Evolutionary conservation across 163 green algal species (phyloP).

Genomic region (Prototheca stagnorum): DNA sequence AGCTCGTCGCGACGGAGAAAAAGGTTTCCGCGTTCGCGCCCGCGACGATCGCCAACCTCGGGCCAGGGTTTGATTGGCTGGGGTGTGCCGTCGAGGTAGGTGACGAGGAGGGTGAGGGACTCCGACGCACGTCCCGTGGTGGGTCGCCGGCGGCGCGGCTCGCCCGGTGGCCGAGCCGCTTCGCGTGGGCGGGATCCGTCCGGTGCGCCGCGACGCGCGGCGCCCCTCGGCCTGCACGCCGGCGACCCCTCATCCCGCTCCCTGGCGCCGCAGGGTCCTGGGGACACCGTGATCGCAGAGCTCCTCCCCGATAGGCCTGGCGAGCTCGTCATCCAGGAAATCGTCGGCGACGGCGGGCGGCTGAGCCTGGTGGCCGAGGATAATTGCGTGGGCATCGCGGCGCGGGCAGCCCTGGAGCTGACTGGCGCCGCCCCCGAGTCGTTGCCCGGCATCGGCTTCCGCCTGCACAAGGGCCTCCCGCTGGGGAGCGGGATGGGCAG

Average conservation of each 20-base stretch:
- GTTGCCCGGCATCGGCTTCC: conserved; percentile 39
- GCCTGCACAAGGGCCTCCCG: conserved; percentile 75
- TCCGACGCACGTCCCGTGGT: no score
- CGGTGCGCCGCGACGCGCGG: no score
- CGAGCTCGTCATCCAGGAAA: conserved; percentile 69
- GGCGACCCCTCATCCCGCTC: no score
- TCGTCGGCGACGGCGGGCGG: conserved; percentile 74
- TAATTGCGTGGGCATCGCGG: conserved; percentile 87
- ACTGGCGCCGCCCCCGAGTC: conserved; percentile 16
- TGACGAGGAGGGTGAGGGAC: no score
- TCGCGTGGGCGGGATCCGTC: no score
- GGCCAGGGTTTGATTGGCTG: conserved; percentile 96
- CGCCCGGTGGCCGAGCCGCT: no score
- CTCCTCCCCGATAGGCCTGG: conserved; percentile 42
- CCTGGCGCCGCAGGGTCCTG: conserved; percentile 75
- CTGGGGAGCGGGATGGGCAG: conserved; percentile 88
- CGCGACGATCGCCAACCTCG: conserved; percentile 91
- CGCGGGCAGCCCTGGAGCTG: conserved; percentile 62
- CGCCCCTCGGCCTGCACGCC: no score
- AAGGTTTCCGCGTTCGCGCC: conserved; percentile 75
- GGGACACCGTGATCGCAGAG: conserved; percentile 67
- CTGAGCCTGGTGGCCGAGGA: conserved; percentile 52
- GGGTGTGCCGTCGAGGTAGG: conserved; percentile 83
- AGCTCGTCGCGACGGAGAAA: no score
- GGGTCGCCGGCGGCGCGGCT: no score